Evolutionary conservation across 2,329 filamentous ascomycete genomes (phyloP).

Genomic region (Cladorrhinum sp.): DNA sequence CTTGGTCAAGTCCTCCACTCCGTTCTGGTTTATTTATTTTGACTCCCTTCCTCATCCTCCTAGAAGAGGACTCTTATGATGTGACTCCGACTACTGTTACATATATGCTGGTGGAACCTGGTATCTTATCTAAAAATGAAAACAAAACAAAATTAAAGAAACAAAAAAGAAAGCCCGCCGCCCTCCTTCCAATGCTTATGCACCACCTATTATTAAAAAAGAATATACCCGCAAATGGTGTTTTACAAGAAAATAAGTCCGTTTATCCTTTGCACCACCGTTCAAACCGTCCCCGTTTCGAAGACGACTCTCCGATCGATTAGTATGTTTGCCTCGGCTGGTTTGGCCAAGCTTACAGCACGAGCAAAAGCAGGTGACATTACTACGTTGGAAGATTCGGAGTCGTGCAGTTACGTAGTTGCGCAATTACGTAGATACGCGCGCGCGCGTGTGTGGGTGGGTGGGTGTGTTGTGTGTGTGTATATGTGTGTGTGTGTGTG

Average conservation of each 20-base stretch:
- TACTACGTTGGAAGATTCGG: background rate
- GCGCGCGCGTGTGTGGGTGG: no score
- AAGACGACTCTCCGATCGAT: background rate
- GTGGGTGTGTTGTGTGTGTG: no score
- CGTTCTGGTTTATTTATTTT: background rate
- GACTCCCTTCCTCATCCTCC: no score
- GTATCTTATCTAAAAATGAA: background rate
- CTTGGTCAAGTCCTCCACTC: background rate
- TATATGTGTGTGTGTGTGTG: no score
- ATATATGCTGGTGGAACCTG: background rate
- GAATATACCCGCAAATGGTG: background rate
- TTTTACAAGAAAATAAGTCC: background rate
- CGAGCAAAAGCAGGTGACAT: background rate
- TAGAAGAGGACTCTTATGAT: background rate
- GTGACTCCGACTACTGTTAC: background rate
- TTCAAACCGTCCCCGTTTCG: background rate
- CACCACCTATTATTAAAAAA: background rate
- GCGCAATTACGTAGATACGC: no score
- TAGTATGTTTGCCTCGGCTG: background rate
- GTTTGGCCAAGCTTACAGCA: background rate
- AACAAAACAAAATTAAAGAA: no score
- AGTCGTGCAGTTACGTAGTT: background rate
- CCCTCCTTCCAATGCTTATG: no score
- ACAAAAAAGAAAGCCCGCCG: no score
- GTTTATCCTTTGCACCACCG: background rate